A percentile compares a stretch with the other conserved stretches of the same genome.
Conservation (phyloP, 2,329 filamentous ascomycete species). For the Venturia pyrina region DNA sequence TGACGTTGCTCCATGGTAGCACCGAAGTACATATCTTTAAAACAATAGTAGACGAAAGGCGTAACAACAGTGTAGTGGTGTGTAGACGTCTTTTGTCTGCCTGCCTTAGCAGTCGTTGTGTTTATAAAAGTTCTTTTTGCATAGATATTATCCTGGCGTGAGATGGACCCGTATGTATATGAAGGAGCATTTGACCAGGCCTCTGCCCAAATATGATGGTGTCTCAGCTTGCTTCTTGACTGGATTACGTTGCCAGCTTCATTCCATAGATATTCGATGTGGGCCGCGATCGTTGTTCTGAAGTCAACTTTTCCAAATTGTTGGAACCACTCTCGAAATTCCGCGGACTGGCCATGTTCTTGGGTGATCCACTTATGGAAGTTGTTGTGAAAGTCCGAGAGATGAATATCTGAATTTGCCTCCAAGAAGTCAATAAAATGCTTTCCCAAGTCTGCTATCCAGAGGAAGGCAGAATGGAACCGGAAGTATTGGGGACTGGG, state of each 20-base stretch:
- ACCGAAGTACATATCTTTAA: constrained; percentile 52
- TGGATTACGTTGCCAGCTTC: constrained; percentile 44
- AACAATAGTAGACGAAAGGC: constrained; percentile 54
- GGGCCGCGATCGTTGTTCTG: constrained; percentile 47
- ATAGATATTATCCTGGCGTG: constrained; percentile 15
- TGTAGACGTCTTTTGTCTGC: no score
- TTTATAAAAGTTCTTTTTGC: background rate
- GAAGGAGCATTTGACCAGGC: constrained; percentile 15
- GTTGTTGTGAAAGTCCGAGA: constrained; percentile 45
- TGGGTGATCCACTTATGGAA: constrained; percentile 50
- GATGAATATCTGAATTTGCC: constrained; percentile 17
- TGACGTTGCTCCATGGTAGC: constrained; percentile 33
- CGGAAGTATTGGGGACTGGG: constrained; percentile 52
- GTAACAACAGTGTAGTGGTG: constrained; percentile 59
- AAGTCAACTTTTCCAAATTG: constrained; percentile 49
- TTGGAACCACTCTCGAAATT: constrained; percentile 46
- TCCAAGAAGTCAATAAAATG: constrained; percentile 59
- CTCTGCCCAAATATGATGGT: constrained; percentile 29
- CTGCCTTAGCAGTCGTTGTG: no score
- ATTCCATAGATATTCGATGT: constrained; percentile 55
- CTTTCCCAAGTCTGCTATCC: constrained; percentile 62
- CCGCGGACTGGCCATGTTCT: constrained; percentile 32
- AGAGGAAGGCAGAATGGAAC: constrained; percentile 55
- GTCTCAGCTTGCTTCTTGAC: constrained; percentile 23
- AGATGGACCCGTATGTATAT: no score